Evolutionary conservation across 1,139 yeast species (phyloP), one percentile per base, ranked within the genome.

Genomic region (Zygosaccharomyces sapae): DNA sequence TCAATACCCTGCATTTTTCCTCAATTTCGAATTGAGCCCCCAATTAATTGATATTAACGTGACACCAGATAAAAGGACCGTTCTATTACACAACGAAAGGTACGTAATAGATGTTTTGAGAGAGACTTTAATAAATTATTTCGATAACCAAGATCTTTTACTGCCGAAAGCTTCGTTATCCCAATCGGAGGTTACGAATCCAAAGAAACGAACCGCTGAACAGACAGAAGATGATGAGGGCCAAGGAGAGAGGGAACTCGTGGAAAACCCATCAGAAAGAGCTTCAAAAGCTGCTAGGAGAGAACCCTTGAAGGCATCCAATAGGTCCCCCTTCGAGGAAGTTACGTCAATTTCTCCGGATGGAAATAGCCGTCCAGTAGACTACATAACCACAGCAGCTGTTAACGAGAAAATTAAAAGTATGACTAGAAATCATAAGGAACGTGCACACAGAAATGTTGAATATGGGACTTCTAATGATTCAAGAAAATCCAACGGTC

Each of bases 61-160:
- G 1, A 82, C 96, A 0, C 98, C 98, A 0, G 97, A 92, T 62
- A 92, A 92, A 62, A 71, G 94, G 41, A 77, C 80, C 2, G 73
- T 92, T 2, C 61, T 87, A 55, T 62, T 92, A 1, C 90, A 84
- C 48, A 74, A 80, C 51, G 97, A 90, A 62, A 65, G 67, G 4
- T 65, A 68, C 10, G 63, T 89, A 1, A 57, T 85, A 6, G 85
- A 82, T 34, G 66, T 68, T 1, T 57, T 88, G 2, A 69, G 76
- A 47, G 71, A 67, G 22, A 62, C 66, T 33, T 53, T 83, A 20
- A 56, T 59, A 1, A 60, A 63, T 1, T 73, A 75, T 54, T 83
- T 72, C 59, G 71, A 74, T 40, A 50, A 57, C 0, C 77, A 75
- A 52, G 81, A 75, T 35, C 70, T 74, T 44, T 65, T 76, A 20